Percentiles rank a stretch among this genome's conserved stretches.
These are phyloP conservation scores for Neofusicoccum cordaticola DNA, from an alignment of 2,329 filamentous ascomycete species.

Conservation along the genomic window DNA sequence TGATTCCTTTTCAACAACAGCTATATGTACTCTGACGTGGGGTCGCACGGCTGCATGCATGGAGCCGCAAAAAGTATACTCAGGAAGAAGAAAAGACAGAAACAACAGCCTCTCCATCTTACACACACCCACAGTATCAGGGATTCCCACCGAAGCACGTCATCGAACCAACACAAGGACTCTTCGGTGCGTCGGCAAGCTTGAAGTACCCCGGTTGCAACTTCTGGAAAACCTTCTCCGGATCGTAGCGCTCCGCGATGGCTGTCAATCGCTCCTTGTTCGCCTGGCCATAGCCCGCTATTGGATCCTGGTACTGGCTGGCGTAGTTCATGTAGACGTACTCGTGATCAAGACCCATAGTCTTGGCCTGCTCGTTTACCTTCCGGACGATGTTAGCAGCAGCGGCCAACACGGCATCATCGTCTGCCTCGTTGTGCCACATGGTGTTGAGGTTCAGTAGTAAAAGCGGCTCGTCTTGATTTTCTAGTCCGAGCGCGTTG, in stretches of 20 bases:
- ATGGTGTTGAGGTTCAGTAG: slow-evolving; percentile 23
- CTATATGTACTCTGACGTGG: neutral
- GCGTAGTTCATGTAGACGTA: slow-evolving; percentile 52
- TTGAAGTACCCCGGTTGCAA: slow-evolving; percentile 47
- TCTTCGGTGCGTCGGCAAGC: slow-evolving; percentile 25
- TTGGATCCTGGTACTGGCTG: slow-evolving; percentile 41
- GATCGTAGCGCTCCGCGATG: slow-evolving; percentile 41
- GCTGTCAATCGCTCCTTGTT: slow-evolving; percentile 35
- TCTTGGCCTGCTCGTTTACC: slow-evolving; percentile 18
- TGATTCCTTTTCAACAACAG: neutral
- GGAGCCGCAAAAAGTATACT: neutral
- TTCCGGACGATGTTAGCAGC: slow-evolving; percentile 22
- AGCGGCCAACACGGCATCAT: slow-evolving; percentile 24
- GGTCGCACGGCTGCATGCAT: neutral
- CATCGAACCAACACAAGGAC: neutral
- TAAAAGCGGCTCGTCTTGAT: slow-evolving; percentile 25
- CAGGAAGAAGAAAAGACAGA: neutral
- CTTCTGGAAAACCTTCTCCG: slow-evolving; percentile 39
- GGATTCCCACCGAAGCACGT: neutral
- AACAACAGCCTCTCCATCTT: neutral
- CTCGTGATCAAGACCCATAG: slow-evolving; percentile 26
- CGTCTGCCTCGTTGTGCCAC: slow-evolving; percentile 27
- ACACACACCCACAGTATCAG: neutral
- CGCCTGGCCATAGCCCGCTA: slow-evolving; percentile 41
- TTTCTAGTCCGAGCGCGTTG: slow-evolving; percentile 30